A percentile compares a stretch with the other conserved stretches of the same genome.
phyloP scores from a whole-genome alignment of 768 basidiomycete genomes.

The Phlegmacium glaucopus region DNA sequence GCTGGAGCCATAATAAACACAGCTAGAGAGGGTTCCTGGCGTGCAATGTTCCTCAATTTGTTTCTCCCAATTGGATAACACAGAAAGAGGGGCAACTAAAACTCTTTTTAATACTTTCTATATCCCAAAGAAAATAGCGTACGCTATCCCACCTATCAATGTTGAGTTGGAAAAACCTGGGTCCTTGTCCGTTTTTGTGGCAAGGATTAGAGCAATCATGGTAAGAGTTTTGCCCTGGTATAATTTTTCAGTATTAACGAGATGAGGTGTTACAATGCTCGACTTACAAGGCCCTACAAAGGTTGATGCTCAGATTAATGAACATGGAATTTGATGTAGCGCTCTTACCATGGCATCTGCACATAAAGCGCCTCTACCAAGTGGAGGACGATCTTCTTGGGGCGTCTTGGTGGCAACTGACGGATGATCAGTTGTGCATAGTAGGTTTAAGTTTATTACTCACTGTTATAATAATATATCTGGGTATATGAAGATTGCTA shows the following conservation, averaged over 20 bases:
- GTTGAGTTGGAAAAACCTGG: constrained; percentile 61
- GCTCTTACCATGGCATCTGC: constrained; percentile 81
- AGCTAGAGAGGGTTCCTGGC: constrained; percentile 46
- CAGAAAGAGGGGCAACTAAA: constrained; percentile 76
- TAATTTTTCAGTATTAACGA: neutral
- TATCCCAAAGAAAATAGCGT: neutral
- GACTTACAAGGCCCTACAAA: constrained; percentile 40
- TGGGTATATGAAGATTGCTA: constrained; percentile 17
- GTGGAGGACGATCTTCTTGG: constrained; percentile 54
- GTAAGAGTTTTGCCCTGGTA: constrained; percentile 85
- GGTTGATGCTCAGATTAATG: neutral
- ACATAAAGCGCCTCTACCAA: constrained; percentile 84
- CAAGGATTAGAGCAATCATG: constrained; percentile 77
- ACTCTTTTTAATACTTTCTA: neutral
- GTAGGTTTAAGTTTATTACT: constrained; percentile 16
- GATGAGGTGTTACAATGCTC: neutral
- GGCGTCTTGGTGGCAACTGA: constrained; percentile 81
- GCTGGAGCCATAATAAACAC: constrained; percentile 71
- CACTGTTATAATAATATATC: constrained; percentile 70
- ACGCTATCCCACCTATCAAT: constrained; percentile 60
- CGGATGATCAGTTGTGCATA: neutral
- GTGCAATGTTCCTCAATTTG: constrained; percentile 74
- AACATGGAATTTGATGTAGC: neutral
- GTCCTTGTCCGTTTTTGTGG: constrained; percentile 66
- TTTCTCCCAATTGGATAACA: constrained; percentile 87